phyloP scores from a whole-genome alignment of 192 early-diverging fungal genomes.

The Dimargaris xerosporica region DNA sequence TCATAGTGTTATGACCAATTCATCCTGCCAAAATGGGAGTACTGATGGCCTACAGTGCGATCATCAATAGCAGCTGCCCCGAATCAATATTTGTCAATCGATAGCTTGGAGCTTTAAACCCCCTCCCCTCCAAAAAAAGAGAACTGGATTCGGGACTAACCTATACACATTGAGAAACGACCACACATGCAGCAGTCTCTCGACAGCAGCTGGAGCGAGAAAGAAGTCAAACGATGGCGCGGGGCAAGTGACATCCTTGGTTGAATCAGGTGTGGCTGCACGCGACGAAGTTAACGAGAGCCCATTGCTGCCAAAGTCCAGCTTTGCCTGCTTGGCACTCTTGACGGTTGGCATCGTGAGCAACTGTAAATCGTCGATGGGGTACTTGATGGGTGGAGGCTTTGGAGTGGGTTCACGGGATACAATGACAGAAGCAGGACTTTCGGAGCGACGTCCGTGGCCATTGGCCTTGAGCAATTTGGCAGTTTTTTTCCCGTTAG shows the following conservation, averaged over 20 bases:
- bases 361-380: conserved; percentile 62
- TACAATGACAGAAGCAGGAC: neutral
- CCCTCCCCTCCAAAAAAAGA: too few species aligned
- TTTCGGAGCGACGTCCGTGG: neutral
- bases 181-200: neutral
- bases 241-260: neutral
- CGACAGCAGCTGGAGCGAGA: neutral
- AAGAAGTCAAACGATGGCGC: conserved; percentile 4
- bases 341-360: conserved; percentile 16
- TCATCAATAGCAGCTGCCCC: too few species aligned
- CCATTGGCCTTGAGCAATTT: neutral
- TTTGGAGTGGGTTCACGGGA: conserved; percentile 7
- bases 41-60: too few species aligned
- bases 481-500: neutral
- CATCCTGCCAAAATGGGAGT: too few species aligned
- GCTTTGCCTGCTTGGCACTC: neutral
- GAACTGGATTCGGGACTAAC: neutral
- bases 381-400: conserved; percentile 34
- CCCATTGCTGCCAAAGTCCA: neutral
- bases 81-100: too few species aligned
- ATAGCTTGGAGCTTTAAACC: too few species aligned
- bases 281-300: neutral
- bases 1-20: too few species aligned
- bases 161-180: conserved; percentile 14
- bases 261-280: conserved; percentile 8